Evolutionary conservation across 345 rosid genomes (phyloP).

Genomic region (thale cress (Arabidopsis thaliana)): TAIR10.1 NC_003070.9:8077501-8078000

Average conservation of each 20-base stretch:
- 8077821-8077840: conserved; percentile 54
- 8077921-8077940: conserved; percentile 57
- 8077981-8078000: conserved; percentile 51
- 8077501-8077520: conserved; percentile 59
- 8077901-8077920: conserved; percentile 71
- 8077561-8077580: conserved; percentile 53
- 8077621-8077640: conserved; percentile 53
- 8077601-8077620: conserved; percentile 70
- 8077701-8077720: conserved; percentile 63
- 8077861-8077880: conserved; percentile 54
- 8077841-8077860: conserved; percentile 54
- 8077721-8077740: conserved; percentile 61
- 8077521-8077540: conserved; percentile 62
- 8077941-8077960: conserved; percentile 69
- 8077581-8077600: conserved; percentile 78
- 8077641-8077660: conserved; percentile 70
- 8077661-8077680: conserved; percentile 83
- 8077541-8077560: conserved; percentile 51
- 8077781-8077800: conserved; percentile 71
- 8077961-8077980: conserved; percentile 45
- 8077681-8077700: conserved; percentile 62
- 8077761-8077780: conserved; percentile 58
- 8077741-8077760: conserved; percentile 53
- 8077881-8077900: conserved; percentile 64
- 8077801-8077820: conserved; percentile 52